Evolutionary conservation across 371 early-diverging fungal species (phyloP), one percentile per base, ranked within the genome.

Genomic region (Synchytrium microbalum): DNA sequence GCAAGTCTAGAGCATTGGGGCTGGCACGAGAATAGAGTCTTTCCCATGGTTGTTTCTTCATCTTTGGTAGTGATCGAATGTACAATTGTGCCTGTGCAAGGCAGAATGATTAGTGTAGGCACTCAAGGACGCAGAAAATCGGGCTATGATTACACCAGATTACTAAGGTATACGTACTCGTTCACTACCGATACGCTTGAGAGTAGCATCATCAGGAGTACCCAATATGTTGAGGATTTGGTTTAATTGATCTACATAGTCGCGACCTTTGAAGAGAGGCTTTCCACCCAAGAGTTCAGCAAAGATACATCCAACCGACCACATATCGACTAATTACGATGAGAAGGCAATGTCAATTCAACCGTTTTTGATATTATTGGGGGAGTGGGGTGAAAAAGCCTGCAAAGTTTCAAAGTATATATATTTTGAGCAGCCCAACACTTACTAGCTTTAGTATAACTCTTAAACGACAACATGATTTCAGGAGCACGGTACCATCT

Each of bases 231-330:
- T 83, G 62, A 98, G 84, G 66, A 99, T 99, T 77, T 96, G 92
- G 74, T 98, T 97, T 67, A 99, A 76, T 76, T 99, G 99, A 73
- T 99, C 95, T 23, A 98, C 92, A 89, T 89, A 94, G 78, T 96
- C 96, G 69, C 93, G 91, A 53, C 91, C 99, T 25, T 96, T 93
- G 81, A 99, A 99, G 54, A 99, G 71, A 23, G 98, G 96, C 74
- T 90, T 91, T 69, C 92, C 91, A 71, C 91, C 91, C 53, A 96
- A 75, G 86, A 99, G 92, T 79, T 99, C 99, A 32, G 95, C 94
- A 69, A 98, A 89, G 63, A 99, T 98, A 78, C 99, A 98, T 25
- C 99, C 99, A n/a, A 96, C 83, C 76, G 92, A 92, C 99, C 99
- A 99, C 70, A 99, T 92, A 78, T 99, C 99, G 32, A 99, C 92